Evolutionary conservation across 1,284 basidiomycete genomes (phyloP), one percentile per base, ranked within the genome.

Genomic region (Cryptococcus sp.): DNA sequence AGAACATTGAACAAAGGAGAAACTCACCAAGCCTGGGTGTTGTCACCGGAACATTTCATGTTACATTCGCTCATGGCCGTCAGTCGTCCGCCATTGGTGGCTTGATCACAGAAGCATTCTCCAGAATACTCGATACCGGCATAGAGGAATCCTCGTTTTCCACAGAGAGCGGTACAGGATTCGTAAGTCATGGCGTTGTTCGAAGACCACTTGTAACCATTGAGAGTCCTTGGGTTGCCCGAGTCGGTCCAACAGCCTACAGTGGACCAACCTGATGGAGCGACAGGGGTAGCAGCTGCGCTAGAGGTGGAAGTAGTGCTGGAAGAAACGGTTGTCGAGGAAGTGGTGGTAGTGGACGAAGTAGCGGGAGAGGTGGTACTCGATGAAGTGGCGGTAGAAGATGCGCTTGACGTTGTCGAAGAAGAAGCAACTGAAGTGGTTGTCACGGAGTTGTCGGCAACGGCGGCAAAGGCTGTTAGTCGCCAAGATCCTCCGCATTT

Each of bases 91-190:
- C 40, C 50, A 5, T 52, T 28, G 28, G n/a, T n/a, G 31, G 37
- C 22, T 41, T 31, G 32, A 18, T 48, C 56, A 45, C 61, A 63
- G 42, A 43, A 61, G 39, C 61, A 63, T 45, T 61, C 50, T 7
- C 48, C 24, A 23, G 49, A 53, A 51, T 64, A 64, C 52, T 71
- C 64, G 13, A 54, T 43, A 45, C 61, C 54, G 39, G 57, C 55
- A 45, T 51, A 56, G 14, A 47, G 44, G 56, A 46, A 58, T 22
- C 59, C 58, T 39, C 56, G 53, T 10, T 44, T 37, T n/a, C 39
- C 48, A 46, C 60, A 60, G 34, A 54, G 59, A 31, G 44, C 34
- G 28, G 63, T 56, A 45, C 70, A 72, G 7, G 50, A 43, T 36
- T 58, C 45, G 36, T 49, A 50, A 16, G 61, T 70, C 62, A 66